Evolutionary conservation across 768 basidiomycete genomes (phyloP), one percentile per base, ranked within the genome.

Genomic region (Podaxis carcinomalis): DNA sequence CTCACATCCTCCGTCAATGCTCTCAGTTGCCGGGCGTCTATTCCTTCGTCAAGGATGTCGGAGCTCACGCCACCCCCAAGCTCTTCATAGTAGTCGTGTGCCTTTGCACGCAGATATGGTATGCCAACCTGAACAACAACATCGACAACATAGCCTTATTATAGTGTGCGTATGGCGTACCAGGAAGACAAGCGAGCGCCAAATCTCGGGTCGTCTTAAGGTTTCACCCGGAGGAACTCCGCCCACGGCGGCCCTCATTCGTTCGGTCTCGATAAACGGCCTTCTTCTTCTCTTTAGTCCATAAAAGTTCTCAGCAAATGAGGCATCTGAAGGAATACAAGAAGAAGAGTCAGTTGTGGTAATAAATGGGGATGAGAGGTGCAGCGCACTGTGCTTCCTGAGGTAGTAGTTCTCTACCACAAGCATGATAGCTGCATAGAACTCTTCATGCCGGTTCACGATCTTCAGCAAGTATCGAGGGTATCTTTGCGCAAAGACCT

Each of bases 251-350:
- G 83, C 82, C 46, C 77, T 75, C 1, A 87, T 83, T 58, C 90
- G 81, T 44, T 89, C 84, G 1, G 84, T 85, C 63, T 88, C 82
- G 64, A 92, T 85, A 66, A 83, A 82, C 3, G 91, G 89, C 59
- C 81, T 78, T 39, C 90, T 77, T 61, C 93, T 79, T 46, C 95
- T 77, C 70, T 94, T 94, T 51, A 99, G 74, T 0, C 93, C 93
- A 73, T 98, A 98, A 71, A 99, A 98, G 68, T 96, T 91, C 73
- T 98, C 96, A 4, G 96, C 82, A 68, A 98, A 95, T 1, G 93
- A 94, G 21, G 95, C 92, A 73, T 89, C 96, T 97, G 67, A 1
- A 35, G 9, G 4, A 11, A 27, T 14, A 21, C 21, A 40, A 5
- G 35, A 37, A 32, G 19, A 32, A 54, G 49, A 10, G 27, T 40